Evolutionary conservation across 257 asterid genomes (phyloP).

Genomic region (Solanum gandarillasii): DNA sequence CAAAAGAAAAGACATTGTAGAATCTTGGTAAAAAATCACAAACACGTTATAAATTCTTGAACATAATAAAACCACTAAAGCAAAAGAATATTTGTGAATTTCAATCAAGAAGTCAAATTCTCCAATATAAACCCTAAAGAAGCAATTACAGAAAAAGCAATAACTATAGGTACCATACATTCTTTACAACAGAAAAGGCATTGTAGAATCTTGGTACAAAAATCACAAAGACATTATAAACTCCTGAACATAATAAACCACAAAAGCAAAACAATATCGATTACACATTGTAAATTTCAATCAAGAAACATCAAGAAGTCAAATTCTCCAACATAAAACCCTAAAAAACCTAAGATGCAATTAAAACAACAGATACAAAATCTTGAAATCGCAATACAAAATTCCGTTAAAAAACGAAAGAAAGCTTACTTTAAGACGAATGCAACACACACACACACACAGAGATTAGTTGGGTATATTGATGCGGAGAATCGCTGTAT

Average conservation of each 20-base stretch:
- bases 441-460: neutral
- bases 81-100: neutral
- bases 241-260: neutral
- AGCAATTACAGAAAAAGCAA: neutral
- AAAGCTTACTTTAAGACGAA: neutral
- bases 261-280: neutral
- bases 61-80: neutral
- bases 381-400: neutral
- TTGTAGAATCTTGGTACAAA: neutral
- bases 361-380: neutral
- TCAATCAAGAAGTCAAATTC: neutral
- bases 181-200: neutral
- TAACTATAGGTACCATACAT: neutral
- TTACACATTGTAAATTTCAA: neutral
- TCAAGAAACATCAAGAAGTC: neutral
- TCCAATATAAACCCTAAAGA: neutral
- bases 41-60: neutral
- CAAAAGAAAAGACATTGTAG: neutral
- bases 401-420: neutral
- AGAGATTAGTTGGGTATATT: neutral
- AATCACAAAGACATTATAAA: neutral
- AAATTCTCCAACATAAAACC: neutral
- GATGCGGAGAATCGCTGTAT: neutral
- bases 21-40: neutral
- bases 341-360: neutral